Percentiles rank a stretch among this genome's conserved stretches.
These are phyloP conservation scores for Trametes polyzona DNA, from an alignment of 1,284 basidiomycete species.

Conservation along the genomic window DNA sequence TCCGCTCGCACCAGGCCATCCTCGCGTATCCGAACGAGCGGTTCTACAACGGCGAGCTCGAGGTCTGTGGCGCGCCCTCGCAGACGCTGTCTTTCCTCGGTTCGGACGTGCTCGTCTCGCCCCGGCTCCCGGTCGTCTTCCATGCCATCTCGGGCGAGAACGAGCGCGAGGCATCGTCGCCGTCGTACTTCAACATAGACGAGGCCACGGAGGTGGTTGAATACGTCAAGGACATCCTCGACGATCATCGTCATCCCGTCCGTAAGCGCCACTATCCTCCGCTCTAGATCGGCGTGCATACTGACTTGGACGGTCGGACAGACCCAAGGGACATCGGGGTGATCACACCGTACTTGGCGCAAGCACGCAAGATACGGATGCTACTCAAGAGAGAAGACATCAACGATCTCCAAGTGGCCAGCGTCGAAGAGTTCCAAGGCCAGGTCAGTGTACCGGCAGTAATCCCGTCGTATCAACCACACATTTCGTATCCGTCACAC, in stretches of 20 bases:
- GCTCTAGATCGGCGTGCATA: no score
- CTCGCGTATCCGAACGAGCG: slow-evolving; percentile 58
- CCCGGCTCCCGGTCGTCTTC: slow-evolving; percentile 51
- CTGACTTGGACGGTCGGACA: no score
- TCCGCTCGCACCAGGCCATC: slow-evolving; percentile 59
- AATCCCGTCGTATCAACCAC: not conserved
- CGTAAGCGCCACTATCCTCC: no score
- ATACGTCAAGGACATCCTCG: slow-evolving; percentile 40
- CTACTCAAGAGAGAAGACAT: slow-evolving; percentile 37
- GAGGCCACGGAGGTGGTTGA: slow-evolving; percentile 46
- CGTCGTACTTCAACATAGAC: slow-evolving; percentile 53
- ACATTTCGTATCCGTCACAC: not conserved
- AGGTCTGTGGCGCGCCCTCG: slow-evolving; percentile 43
- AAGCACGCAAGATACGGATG: slow-evolving; percentile 50
- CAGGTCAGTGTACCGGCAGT: slow-evolving; percentile 44
- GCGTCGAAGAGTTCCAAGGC: slow-evolving; percentile 67
- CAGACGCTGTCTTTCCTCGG: slow-evolving; percentile 39
- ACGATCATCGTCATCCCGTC: slow-evolving; percentile 14
- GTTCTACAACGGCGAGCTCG: slow-evolving; percentile 57
- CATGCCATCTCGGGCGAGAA: slow-evolving; percentile 50
- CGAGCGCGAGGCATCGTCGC: slow-evolving; percentile 45
- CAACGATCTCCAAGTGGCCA: slow-evolving; percentile 54
- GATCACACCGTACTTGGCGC: slow-evolving; percentile 59
- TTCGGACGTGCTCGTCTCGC: slow-evolving; percentile 25
- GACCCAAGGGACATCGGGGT: slow-evolving; percentile 49